Percentiles rank a stretch among this genome's conserved stretches.
These are phyloP conservation scores for Lactarius deliciosus DNA, from an alignment of 768 basidiomycete genomes.

Conservation along the genomic window DNA sequence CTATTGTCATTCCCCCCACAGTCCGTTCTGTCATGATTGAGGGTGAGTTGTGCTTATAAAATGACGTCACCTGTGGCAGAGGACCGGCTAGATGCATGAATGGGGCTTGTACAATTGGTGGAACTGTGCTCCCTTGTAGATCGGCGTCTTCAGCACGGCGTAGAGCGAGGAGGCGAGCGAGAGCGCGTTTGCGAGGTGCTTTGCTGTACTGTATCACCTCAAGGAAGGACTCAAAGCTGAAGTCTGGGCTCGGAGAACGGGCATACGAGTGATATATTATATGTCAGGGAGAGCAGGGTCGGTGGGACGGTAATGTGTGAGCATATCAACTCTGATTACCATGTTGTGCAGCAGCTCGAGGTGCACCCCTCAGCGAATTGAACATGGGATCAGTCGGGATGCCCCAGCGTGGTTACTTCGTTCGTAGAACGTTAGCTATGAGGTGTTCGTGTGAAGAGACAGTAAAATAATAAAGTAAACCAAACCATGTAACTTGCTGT, in stretches of 20 bases:
- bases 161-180: slow-evolving; percentile 67
- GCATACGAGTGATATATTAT: neutral
- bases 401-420: no score
- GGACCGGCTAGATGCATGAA: neutral
- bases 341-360: slow-evolving; percentile 70
- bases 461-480: no score
- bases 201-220: slow-evolving; percentile 59
- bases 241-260: no score
- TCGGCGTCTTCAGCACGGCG: slow-evolving; percentile 77
- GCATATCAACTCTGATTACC: slow-evolving; percentile 87
- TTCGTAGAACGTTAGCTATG: no score
- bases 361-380: slow-evolving; percentile 82
- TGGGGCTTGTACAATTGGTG: neutral
- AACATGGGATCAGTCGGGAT: no score
- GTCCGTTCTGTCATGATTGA: neutral
- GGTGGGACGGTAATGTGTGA: slow-evolving; percentile 85
- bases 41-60: neutral
- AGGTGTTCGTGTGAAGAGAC: no score
- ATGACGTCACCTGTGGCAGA: neutral
- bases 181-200: slow-evolving; percentile 67
- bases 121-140: slow-evolving; percentile 55
- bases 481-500: no score
- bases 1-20: neutral
- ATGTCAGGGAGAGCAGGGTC: slow-evolving; percentile 40
- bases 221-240: slow-evolving; percentile 96